Percentiles rank a stretch among this genome's conserved stretches.
Evolutionary conservation across 164 flowering plant species (phyloP).

Genomic region (Berberis thunbergii): DNA sequence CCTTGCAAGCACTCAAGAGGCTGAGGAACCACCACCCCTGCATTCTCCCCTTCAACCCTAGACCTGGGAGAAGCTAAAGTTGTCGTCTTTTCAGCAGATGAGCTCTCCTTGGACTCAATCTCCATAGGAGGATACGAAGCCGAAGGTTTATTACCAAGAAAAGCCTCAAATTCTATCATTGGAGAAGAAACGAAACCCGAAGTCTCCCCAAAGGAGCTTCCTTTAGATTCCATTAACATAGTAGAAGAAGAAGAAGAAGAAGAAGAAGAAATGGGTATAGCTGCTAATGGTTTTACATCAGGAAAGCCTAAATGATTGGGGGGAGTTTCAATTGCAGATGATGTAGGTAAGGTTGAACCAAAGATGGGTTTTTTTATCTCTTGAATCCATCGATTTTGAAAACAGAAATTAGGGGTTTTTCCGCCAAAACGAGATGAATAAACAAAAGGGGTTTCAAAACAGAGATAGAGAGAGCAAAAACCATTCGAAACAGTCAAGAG

Average conservation of each 20-base stretch:
- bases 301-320: background rate
- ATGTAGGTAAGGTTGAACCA: background rate
- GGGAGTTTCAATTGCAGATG: background rate
- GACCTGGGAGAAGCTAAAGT: no score
- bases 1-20: conserved; percentile 52
- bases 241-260: background rate
- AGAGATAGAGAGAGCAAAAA: background rate
- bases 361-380: no score
- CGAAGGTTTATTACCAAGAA: background rate
- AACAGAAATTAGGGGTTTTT: background rate
- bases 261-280: background rate
- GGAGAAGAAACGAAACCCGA: conserved; percentile 1
- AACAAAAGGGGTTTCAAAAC: background rate
- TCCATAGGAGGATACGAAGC: background rate
- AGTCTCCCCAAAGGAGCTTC: conserved; percentile 1
- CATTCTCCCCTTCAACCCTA: conserved; percentile 7
- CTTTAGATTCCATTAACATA: background rate
- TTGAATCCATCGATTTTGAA: background rate
- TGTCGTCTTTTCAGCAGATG: background rate
- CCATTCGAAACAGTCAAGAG: background rate
- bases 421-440: no score
- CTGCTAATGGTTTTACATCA: background rate
- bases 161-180: background rate
- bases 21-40: conserved; percentile 27
- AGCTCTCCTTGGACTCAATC: conserved; percentile 1